These are phyloP conservation scores for Sarcocystis neurona DNA, from an alignment of 169 alveolate genomes.

Conservation along the genomic window DNA sequence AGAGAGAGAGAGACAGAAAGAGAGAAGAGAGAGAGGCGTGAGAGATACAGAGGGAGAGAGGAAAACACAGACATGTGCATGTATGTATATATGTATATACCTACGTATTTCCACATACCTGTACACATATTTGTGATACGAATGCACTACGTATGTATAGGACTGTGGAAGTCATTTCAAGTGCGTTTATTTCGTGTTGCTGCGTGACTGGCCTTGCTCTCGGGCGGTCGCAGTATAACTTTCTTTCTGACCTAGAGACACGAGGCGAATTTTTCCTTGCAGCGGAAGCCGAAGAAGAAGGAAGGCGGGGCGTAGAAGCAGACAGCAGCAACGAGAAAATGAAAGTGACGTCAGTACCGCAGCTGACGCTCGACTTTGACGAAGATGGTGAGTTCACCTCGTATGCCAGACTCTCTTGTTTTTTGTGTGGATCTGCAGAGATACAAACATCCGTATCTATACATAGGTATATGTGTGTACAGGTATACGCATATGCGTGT, in stretches of 20 bases:
- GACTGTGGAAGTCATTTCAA: background rate
- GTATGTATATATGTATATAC: too few species aligned
- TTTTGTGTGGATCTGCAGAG: too few species aligned
- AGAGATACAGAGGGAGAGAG: too few species aligned
- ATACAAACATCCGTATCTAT: background rate
- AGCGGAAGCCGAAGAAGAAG: slow-evolving; percentile 35
- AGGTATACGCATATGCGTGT: too few species aligned
- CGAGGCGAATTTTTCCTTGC: slow-evolving; percentile 4
- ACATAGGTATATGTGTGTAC: too few species aligned
- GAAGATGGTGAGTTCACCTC: slow-evolving; percentile 63
- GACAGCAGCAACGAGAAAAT: background rate
- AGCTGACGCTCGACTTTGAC: slow-evolving; percentile 48
- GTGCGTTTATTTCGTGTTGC: background rate
- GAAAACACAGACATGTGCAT: too few species aligned
- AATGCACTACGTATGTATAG: too few species aligned
- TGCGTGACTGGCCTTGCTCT: background rate
- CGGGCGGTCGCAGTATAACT: background rate
- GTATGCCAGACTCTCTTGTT: background rate
- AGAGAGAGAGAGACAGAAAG: too few species aligned
- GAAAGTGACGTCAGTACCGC: slow-evolving; percentile 34
- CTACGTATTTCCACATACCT: too few species aligned
- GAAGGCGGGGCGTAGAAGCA: background rate
- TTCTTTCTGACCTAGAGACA: background rate
- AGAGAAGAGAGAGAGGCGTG: too few species aligned
- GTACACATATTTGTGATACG: too few species aligned